A percentile compares a stretch with the other conserved stretches of the same genome.
These are phyloP conservation scores for Rhodomyrtus tomentosa DNA, from an alignment of 345 rosid genomes.

Conservation along the genomic window DNA sequence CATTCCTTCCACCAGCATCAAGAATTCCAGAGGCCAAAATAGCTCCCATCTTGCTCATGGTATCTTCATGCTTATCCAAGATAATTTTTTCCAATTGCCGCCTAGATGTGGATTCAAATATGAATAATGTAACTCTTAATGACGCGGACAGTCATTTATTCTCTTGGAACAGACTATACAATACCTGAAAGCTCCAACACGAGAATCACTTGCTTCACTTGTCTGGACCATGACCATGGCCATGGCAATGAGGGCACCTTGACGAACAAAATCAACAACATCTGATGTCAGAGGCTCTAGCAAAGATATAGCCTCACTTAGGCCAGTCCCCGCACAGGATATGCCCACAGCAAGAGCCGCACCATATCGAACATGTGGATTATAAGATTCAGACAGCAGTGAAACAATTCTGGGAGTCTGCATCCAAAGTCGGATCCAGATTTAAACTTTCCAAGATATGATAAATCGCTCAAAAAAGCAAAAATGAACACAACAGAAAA, in stretches of 20 bases:
- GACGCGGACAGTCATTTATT: background rate
- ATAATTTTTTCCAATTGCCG: constrained; percentile 92
- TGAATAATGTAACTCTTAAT: background rate
- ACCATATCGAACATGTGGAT: constrained; percentile 98
- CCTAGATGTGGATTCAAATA: constrained; percentile 20
- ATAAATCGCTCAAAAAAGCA: background rate
- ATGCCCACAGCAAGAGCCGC: constrained; percentile 99
- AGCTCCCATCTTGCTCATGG: constrained; percentile 99
- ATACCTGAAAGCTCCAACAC: constrained; percentile 94
- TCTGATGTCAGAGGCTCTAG: constrained; percentile 95
- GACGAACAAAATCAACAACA: constrained; percentile 99
- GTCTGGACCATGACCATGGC: constrained; percentile 99
- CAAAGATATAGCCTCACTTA: constrained; percentile 98
- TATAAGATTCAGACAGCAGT: constrained; percentile 90
- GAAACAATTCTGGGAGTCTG: constrained; percentile 99
- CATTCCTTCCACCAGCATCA: constrained; percentile 99
- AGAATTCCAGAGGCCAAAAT: constrained; percentile 95
- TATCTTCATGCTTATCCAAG: constrained; percentile 93
- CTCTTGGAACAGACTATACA: background rate
- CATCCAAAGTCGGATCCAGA: background rate
- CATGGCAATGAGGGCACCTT: constrained; percentile 99
- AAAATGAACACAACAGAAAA: background rate
- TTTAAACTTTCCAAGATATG: background rate
- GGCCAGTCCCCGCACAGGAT: constrained; percentile 98
- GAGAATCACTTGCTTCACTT: constrained; percentile 94